Conservation (phyloP, 1,284 basidiomycete species). For the Paramarasmius palmivorus region DNA sequence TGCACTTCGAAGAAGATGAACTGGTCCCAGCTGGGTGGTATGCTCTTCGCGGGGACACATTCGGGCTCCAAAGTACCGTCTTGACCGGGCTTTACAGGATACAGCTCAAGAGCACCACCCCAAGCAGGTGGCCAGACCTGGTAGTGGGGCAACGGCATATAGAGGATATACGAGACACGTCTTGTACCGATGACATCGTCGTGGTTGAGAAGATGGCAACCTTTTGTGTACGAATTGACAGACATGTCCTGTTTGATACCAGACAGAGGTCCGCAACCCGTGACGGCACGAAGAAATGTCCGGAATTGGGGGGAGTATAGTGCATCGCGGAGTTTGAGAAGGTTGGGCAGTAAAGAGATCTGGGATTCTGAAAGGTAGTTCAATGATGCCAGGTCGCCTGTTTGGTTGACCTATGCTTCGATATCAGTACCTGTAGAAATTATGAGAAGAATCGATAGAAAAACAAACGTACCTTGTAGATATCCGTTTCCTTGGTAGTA, state of each 20-base stretch:
- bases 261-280: slow-evolving; percentile 91
- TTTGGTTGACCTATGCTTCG: slow-evolving; percentile 84
- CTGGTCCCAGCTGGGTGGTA: slow-evolving; percentile 92
- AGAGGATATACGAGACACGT: slow-evolving; percentile 95
- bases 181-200: slow-evolving; percentile 98
- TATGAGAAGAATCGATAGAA: slow-evolving; percentile 4
- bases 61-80: slow-evolving; percentile 65
- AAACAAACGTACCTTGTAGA: slow-evolving; percentile 79
- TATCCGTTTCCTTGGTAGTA: slow-evolving; percentile 97
- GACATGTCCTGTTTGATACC: slow-evolving; percentile 96
- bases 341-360: slow-evolving; percentile 74
- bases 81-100: slow-evolving; percentile 58
- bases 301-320: slow-evolving; percentile 91
- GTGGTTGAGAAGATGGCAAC: slow-evolving; percentile 94
- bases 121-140: slow-evolving; percentile 74
- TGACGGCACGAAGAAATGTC: slow-evolving; percentile 82
- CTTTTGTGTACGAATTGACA: slow-evolving; percentile 88
- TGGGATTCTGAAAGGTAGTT: slow-evolving; percentile 81
- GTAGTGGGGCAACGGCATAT: slow-evolving; percentile 86
- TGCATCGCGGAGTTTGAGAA: slow-evolving; percentile 85
- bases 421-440: slow-evolving; percentile 3
- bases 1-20: slow-evolving; percentile 94
- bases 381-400: slow-evolving; percentile 93
- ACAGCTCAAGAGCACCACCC: slow-evolving; percentile 97
- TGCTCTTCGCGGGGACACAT: slow-evolving; percentile 57